phyloP scores from a whole-genome alignment of 768 basidiomycete species.

The Rhodotorula sphaerocarpa region DNA sequence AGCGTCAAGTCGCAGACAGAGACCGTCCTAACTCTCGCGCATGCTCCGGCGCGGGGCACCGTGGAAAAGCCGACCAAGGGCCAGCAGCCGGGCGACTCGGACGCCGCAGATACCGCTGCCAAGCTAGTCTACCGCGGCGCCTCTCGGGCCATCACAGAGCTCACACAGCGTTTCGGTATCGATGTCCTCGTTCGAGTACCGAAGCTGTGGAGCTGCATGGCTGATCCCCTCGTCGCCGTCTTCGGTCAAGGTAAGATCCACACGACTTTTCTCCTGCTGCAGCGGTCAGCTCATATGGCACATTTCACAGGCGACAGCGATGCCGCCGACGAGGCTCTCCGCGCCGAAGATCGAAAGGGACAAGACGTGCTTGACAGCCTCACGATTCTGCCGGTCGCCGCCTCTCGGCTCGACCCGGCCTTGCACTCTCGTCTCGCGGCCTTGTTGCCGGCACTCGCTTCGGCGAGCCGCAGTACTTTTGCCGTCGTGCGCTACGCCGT shows the following conservation, averaged over 20 bases:
- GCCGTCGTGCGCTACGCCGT: constrained; percentile 84
- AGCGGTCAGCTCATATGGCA: background rate
- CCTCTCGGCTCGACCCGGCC: constrained; percentile 62
- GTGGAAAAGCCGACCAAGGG: constrained; percentile 41
- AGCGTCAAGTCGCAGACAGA: constrained; percentile 46
- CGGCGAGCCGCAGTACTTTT: constrained; percentile 74
- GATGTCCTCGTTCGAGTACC: constrained; percentile 73
- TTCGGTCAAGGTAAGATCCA: constrained; percentile 54
- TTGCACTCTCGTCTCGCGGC: constrained; percentile 62
- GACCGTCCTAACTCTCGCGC: constrained; percentile 66
- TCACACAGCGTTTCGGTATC: constrained; percentile 70
- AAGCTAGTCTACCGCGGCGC: constrained; percentile 77
- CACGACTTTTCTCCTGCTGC: rapidly evolving
- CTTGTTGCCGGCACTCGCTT: constrained; percentile 66
- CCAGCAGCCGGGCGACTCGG: constrained; percentile 43
- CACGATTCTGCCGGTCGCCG: constrained; percentile 75
- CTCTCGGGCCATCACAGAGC: constrained; percentile 64
- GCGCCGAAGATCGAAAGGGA: constrained; percentile 55
- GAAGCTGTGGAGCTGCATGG: constrained; percentile 90
- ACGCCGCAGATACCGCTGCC: constrained; percentile 55
- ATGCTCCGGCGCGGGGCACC: constrained; percentile 22
- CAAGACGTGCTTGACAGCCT: constrained; percentile 89
- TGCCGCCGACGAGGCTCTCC: constrained; percentile 59
- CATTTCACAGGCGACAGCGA: constrained; percentile 7
- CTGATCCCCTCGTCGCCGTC: constrained; percentile 61